Conservation (phyloP, 2,329 filamentous ascomycete genomes). For the Periglandula ipomoeae region DNA sequence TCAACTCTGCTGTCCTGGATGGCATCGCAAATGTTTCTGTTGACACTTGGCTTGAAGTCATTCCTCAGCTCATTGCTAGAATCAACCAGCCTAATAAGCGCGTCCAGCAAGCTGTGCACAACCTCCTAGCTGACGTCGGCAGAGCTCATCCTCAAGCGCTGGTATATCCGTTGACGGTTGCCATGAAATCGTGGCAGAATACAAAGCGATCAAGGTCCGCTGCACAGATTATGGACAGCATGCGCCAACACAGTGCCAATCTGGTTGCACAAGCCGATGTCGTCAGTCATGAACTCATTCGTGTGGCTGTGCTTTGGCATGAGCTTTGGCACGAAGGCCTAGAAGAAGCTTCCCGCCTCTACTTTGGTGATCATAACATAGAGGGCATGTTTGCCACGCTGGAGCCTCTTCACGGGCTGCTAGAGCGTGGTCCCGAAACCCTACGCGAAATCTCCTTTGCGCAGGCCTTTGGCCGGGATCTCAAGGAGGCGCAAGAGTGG, state of each 20-base stretch:
- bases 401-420: conserved; percentile 80
- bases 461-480: conserved; percentile 90
- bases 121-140: conserved; percentile 84
- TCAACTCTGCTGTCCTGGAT: conserved; percentile 80
- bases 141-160: conserved; percentile 91
- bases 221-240: conserved; percentile 91
- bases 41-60: conserved; percentile 97
- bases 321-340: conserved; percentile 98
- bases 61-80: conserved; percentile 90
- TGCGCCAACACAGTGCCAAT: conserved; percentile 87
- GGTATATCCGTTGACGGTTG: conserved; percentile 93
- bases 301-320: conserved; percentile 95
- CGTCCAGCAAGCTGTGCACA: conserved; percentile 85
- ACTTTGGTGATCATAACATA: conserved; percentile 96
- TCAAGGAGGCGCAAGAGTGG: conserved; percentile 92
- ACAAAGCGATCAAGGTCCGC: conserved; percentile 79
- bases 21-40: conserved; percentile 88
- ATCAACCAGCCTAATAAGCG: conserved; percentile 92
- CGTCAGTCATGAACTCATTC: conserved; percentile 92
- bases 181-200: conserved; percentile 86
- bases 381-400: conserved; percentile 94
- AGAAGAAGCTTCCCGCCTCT: conserved; percentile 90
- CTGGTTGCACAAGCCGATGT: conserved; percentile 92
- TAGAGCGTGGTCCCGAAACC: conserved; percentile 87
- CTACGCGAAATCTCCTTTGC: conserved; percentile 94